phyloP scores from a whole-genome alignment of 2,329 filamentous ascomycete genomes.

The Ciborinia camelliae region DNA sequence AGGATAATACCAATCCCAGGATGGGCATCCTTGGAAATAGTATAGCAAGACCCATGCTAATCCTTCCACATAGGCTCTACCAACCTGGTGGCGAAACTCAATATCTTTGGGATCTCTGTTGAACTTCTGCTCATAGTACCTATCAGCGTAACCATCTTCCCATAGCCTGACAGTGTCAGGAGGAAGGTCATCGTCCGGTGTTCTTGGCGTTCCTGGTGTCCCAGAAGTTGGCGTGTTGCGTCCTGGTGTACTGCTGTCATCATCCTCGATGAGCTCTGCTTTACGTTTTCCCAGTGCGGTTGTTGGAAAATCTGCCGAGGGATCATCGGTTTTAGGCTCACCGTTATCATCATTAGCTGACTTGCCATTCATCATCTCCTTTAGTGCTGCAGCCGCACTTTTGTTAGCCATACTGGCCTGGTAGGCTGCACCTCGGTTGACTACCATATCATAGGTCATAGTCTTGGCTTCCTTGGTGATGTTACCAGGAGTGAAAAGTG shows the following conservation, averaged over 20 bases:
- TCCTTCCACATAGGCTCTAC: conserved; percentile 87
- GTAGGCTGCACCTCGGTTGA: conserved; percentile 64
- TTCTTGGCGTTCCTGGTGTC: conserved; percentile 42
- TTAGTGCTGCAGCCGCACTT: conserved; percentile 85
- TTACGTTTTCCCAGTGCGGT: conserved; percentile 73
- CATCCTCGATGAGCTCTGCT: conserved; percentile 63
- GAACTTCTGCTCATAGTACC: conserved; percentile 98
- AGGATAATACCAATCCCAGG: conserved; percentile 99
- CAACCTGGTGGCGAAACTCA: conserved; percentile 85
- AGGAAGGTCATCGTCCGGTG: conserved; percentile 56
- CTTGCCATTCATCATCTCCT: conserved; percentile 61
- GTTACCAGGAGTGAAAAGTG: conserved; percentile 55
- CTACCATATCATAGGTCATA: conserved; percentile 83
- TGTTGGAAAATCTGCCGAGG: conserved; percentile 40
- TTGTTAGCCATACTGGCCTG: conserved; percentile 84
- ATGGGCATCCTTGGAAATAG: conserved; percentile 97
- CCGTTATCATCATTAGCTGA: conserved; percentile 25
- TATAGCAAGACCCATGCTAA: conserved; percentile 94
- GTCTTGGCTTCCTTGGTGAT: conserved; percentile 55
- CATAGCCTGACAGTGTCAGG: conserved; percentile 84
- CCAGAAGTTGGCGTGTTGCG: conserved; percentile 54
- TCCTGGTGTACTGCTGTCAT: conserved; percentile 54
- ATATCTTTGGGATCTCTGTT: conserved; percentile 75
- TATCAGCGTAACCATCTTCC: conserved; percentile 92
- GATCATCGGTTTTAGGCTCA: conserved; percentile 20